Evolutionary conservation across 2,329 filamentous ascomycete genomes (phyloP).

Genomic region (Ascochyta fabae): DNA sequence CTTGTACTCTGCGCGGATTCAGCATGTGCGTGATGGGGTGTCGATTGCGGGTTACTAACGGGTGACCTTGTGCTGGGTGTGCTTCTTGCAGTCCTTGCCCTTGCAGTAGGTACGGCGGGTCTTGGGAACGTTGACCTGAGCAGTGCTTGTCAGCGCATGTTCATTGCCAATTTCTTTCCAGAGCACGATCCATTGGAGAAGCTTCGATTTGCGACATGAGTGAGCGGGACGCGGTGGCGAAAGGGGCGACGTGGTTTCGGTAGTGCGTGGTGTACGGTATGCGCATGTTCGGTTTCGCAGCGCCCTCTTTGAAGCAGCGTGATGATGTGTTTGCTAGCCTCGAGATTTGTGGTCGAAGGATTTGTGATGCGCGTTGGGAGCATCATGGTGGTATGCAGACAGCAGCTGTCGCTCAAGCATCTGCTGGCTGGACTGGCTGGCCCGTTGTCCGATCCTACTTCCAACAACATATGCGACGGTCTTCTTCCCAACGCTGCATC

Average conservation of each 20-base stretch:
- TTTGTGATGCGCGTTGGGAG: neutral
- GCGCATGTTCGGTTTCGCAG: neutral
- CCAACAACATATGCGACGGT: neutral
- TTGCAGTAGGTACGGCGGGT: conserved; percentile 98
- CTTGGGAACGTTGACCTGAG: conserved; percentile 96
- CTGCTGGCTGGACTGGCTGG: neutral
- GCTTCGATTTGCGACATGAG: conserved; percentile 20
- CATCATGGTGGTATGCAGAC: neutral
- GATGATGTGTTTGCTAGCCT: neutral
- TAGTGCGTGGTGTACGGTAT: neutral
- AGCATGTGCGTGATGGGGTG: conserved; percentile 26
- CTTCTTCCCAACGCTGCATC: neutral
- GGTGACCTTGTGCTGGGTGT: conserved; percentile 45
- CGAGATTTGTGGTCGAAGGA: neutral
- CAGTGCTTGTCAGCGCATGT: conserved; percentile 25
- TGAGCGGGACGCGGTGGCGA: conserved; percentile 16
- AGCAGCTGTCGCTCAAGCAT: neutral
- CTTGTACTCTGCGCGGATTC: conserved; percentile 73
- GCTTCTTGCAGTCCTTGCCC: conserved; percentile 83
- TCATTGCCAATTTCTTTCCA: conserved; percentile 5
- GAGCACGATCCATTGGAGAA: conserved; percentile 13
- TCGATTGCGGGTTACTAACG: conserved; percentile 38
- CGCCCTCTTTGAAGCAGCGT: neutral
- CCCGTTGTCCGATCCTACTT: neutral
- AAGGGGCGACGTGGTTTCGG: neutral